phyloP scores from a whole-genome alignment of 805 yeast species.

The Lachancea quebecensis region DNA sequence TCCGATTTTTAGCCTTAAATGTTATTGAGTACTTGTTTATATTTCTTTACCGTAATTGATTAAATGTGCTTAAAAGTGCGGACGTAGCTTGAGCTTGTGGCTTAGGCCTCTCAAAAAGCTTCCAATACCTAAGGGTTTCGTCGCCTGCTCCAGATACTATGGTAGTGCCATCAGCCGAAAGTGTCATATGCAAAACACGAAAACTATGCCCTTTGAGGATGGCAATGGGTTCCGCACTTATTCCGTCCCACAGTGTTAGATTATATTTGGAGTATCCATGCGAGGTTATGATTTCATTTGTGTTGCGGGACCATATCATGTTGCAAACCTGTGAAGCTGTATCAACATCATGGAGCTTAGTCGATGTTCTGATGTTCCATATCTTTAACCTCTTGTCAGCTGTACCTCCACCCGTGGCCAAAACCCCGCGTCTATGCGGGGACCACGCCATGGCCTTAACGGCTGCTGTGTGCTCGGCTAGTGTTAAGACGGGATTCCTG shows the following conservation, averaged over 20 bases:
- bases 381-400: slow-evolving; percentile 84
- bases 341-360: slow-evolving; percentile 69
- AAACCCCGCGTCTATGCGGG: slow-evolving; percentile 88
- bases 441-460: slow-evolving; percentile 97
- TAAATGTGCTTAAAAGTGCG: slow-evolving; percentile 64
- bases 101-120: slow-evolving; percentile 75
- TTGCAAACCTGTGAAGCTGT: slow-evolving; percentile 97
- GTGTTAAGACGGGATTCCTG: slow-evolving; percentile 60
- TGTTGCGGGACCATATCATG: slow-evolving; percentile 84
- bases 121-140: slow-evolving; percentile 94
- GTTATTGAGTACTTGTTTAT: background rate
- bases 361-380: slow-evolving; percentile 85
- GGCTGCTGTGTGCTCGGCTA: slow-evolving; percentile 86
- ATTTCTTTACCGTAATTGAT: slow-evolving; percentile 50
- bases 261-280: slow-evolving; percentile 93
- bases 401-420: slow-evolving; percentile 97
- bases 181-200: slow-evolving; percentile 79
- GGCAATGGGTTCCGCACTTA: slow-evolving; percentile 85
- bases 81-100: slow-evolving; percentile 52
- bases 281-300: slow-evolving; percentile 87
- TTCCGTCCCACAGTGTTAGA: slow-evolving; percentile 89
- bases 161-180: slow-evolving; percentile 94
- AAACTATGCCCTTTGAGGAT: slow-evolving; percentile 91
- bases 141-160: slow-evolving; percentile 98
- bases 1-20: slow-evolving; percentile 11